Base-by-base conservation (phyloP, 306 rosid genomes). In the Canavalia ensiformis region DNA sequence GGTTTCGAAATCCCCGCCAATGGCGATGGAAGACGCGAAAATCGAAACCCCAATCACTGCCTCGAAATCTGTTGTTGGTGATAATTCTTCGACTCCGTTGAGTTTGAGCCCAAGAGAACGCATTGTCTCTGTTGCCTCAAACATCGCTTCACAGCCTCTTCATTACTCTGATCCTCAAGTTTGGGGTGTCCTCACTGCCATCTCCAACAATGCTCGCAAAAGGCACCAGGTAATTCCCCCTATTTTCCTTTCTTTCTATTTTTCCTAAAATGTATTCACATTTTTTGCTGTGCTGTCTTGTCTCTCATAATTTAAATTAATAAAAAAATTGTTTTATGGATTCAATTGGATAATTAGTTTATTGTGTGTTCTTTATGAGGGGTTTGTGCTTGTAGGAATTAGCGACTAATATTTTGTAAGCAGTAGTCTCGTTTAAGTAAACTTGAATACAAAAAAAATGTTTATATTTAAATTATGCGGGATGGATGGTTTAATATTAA, bases 101-200 rank as follows among this genome's bases (percentile, higher is more conserved):
- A 82, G 7, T 52, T 39, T 81, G 3, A 81, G 55, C 31, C 67
- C 87, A 2, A 82, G 77, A 83, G 94, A 88, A n/a, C 86, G 85
- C 89, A 81, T 94, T 46, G 49, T 86, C 12, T 87, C 92, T 8
- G 86, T 88, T 28, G 97, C 97, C 71, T 83, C 96, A 81, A 93
- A 90, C 34, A 78, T 89, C 49, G 90, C 97, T 28, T 84, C 97
- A 54, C 93, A 89, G 76, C 87, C 97, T 57, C 93, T 93, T 60
- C 97, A 90, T 62, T 77, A 81, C 69, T 87, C 83, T 13, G 94
- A 87, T 75, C 90, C 97, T 62, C 58, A 63, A 7, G 97, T 90
- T 59, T 95, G 97, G 99, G 99, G 94, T 1, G 96, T 93, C 77
- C 95, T 95, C 76, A 95, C 99, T 2, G 99, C 97, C 71, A 95